These are phyloP conservation scores for Eleusine coracana DNA, from an alignment of 176 grass and related monocot species.

Conservation along the genomic window DNA sequence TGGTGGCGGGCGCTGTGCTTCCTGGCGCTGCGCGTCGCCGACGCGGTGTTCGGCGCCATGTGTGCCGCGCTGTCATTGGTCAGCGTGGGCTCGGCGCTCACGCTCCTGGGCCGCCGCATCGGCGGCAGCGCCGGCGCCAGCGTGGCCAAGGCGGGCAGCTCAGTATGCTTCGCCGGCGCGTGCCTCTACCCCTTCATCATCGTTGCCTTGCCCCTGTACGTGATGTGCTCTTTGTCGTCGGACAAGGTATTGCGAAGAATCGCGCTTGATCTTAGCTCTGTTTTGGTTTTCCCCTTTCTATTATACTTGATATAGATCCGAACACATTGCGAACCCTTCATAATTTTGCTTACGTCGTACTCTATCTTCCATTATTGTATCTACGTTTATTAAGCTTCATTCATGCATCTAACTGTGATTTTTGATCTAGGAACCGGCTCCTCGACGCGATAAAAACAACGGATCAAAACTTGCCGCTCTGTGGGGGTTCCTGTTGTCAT, in stretches of 20 bases:
- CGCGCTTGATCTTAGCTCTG: background rate
- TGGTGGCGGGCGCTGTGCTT: background rate
- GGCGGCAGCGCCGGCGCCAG: background rate
- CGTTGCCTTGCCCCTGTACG: background rate
- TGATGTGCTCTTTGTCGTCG: background rate
- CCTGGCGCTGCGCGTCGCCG: background rate
- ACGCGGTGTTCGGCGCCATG: background rate
- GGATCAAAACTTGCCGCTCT: no score
- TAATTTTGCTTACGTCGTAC: no score
- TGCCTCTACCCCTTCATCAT: background rate
- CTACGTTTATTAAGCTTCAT: no score
- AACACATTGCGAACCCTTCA: no score
- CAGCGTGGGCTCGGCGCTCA: background rate
- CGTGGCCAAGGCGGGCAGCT: background rate
- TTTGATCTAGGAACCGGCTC: no score
- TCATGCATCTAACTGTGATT: no score
- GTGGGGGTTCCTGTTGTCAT: background rate
- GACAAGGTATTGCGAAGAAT: background rate
- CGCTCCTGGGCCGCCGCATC: background rate
- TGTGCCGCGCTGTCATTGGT: background rate
- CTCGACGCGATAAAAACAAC: no score
- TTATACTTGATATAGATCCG: no score
- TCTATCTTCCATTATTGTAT: no score
- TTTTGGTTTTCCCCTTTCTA: no score
- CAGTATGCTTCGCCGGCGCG: background rate